Conservation (phyloP, 176 grass and related monocot genomes). For the Aegilops bicornis region DNA sequence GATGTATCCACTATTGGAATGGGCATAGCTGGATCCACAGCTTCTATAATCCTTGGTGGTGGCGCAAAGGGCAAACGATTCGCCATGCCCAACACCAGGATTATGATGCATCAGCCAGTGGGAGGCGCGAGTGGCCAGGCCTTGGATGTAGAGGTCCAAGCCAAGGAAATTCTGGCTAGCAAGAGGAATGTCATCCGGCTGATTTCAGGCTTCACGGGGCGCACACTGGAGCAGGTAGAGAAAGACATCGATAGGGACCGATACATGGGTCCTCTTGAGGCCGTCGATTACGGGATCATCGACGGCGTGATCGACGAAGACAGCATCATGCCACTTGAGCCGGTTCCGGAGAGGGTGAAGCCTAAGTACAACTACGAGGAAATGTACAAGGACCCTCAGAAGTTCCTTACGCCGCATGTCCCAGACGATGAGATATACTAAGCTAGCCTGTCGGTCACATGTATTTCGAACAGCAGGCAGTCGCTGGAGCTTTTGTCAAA, state of each 20-base stretch:
- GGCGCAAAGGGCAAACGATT: constrained; percentile 89
- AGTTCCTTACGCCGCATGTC: constrained; percentile 79
- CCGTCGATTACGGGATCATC: constrained; percentile 84
- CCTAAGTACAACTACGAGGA: constrained; percentile 60
- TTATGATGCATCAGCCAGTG: constrained; percentile 89
- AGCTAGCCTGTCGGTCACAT: background rate
- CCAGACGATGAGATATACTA: constrained; percentile 94
- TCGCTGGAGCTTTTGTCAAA: constrained; percentile 8
- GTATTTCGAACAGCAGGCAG: background rate
- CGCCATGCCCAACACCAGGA: constrained; percentile 94
- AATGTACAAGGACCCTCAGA: constrained; percentile 63
- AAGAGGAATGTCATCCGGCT: constrained; percentile 75
- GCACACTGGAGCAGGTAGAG: constrained; percentile 61
- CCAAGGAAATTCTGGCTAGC: constrained; percentile 75
- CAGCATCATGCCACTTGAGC: constrained; percentile 67
- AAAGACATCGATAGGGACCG: constrained; percentile 90
- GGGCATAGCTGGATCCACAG: constrained; percentile 77
- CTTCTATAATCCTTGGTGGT: constrained; percentile 85
- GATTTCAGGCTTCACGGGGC: constrained; percentile 61
- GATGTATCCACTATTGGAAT: constrained; percentile 81
- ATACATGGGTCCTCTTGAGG: constrained; percentile 93
- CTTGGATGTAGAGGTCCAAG: constrained; percentile 70
- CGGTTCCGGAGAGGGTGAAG: constrained; percentile 63
- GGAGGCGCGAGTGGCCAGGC: constrained; percentile 80
- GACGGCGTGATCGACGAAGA: constrained; percentile 76